Base-by-base conservation (phyloP, 208 protist species). In the Leishmania braziliensis region DNA sequence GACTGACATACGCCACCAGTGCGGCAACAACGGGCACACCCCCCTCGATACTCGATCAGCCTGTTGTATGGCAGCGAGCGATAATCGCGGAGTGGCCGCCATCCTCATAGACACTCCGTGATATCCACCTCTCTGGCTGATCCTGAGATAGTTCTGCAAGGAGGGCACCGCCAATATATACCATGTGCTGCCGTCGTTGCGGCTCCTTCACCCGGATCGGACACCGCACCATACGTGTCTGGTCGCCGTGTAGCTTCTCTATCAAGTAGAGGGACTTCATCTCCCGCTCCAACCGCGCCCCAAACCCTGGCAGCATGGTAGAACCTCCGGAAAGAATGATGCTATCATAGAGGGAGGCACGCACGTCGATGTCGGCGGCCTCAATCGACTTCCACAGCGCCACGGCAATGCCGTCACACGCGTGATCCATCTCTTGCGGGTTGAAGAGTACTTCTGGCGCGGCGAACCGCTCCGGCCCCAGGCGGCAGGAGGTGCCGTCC, bases 241-340 rank as follows among this genome's bases (percentile, higher is more conserved):
- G 68, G 84, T 99, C 92, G 8, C 97, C 98, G 69, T 97, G 96
- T 20, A 98, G 77, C 29, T 98, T 92, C n/a, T 97, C 85, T 36
- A 95, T 86, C 14, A 98, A 77, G 91, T 99, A 99, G 1, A 96
- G 81, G 20, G 82, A 69, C 66, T 94, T 91, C 77, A 99, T 95
- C 78, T 99, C 99, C 63, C 95, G 94, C 84, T 99, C 95, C 5
- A 99, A 87, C 4, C 99, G 92, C 10, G 84, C 97, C 63, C 98
- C 98, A 29, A 99, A 88, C 58, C 99, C 99, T 10, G 98, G 98
- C 71, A 99, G 99, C 98, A 99, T 98, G 50, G 98, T 99, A 0
- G 97, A 94, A 73, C 99, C 99, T 54, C 99, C 99, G 43, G 97
- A 99, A 5, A 99, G 91, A n/a, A 99, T 96, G 81, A 99, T 98